Conservation (phyloP, 257 asterid genomes). For the Solanum habrochaites region DNA sequence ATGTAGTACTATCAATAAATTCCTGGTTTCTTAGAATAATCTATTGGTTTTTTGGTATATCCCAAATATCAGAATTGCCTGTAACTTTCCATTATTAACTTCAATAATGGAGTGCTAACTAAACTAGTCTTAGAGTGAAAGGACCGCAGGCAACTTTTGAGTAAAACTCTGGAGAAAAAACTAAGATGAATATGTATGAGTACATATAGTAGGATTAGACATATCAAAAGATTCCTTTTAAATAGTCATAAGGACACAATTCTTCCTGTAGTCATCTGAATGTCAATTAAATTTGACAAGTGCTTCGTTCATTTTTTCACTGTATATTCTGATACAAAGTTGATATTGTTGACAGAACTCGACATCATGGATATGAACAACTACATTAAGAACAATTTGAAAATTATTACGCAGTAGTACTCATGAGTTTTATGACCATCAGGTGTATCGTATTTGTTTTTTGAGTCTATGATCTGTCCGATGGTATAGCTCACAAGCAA, state of each 20-base stretch:
- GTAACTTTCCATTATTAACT: neutral
- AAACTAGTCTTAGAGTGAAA: neutral
- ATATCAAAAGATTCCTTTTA: neutral
- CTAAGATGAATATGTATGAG: neutral
- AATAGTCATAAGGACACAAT: neutral
- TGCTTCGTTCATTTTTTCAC: neutral
- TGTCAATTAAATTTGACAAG: neutral
- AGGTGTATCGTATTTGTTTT: neutral
- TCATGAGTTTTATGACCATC: neutral
- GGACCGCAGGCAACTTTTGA: neutral
- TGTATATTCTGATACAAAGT: neutral
- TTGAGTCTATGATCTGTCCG: neutral
- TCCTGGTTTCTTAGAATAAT: neutral
- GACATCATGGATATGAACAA: neutral
- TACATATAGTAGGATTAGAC: neutral
- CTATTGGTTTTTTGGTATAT: neutral
- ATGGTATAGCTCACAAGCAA: neutral
- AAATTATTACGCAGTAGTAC: neutral
- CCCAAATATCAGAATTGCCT: neutral
- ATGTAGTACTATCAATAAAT: neutral
- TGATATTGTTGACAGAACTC: neutral
- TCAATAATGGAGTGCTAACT: neutral
- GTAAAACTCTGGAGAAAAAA: neutral
- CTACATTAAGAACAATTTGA: neutral
- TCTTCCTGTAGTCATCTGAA: neutral